Evolutionary conservation across 805 yeast genomes (phyloP).

Genomic region (Candida sanyiensis): DNA sequence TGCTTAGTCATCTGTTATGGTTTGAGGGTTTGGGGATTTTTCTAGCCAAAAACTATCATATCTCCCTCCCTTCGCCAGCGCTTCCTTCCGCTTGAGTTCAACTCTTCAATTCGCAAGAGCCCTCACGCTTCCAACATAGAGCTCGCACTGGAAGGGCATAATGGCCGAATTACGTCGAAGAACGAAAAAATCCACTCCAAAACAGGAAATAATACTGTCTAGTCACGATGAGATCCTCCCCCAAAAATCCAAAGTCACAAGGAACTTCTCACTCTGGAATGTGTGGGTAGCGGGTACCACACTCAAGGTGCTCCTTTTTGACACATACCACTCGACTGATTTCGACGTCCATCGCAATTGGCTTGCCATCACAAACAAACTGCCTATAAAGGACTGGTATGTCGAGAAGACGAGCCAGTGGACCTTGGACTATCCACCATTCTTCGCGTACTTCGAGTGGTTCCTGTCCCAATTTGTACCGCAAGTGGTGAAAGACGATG

Average conservation of each 20-base stretch:
- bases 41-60: too few species aligned
- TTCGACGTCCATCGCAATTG: constrained; percentile 97
- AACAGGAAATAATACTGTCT: too few species aligned
- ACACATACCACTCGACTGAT: constrained; percentile 90
- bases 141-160: too few species aligned
- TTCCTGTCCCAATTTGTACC: constrained; percentile 69
- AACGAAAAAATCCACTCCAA: too few species aligned
- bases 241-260: constrained; percentile 1
- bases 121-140: too few species aligned
- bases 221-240: background rate
- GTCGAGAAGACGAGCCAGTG: constrained; percentile 72
- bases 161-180: constrained; percentile 17
- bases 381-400: constrained; percentile 83
- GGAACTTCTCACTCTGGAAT: constrained; percentile 52
- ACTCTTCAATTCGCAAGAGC: too few species aligned
- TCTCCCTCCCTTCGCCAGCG: too few species aligned
- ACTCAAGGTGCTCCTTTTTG: constrained; percentile 57
- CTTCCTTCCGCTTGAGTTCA: too few species aligned
- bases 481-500: constrained; percentile 53
- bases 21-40: too few species aligned
- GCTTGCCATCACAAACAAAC: constrained; percentile 79
- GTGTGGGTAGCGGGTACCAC: constrained; percentile 60
- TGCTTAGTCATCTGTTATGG: constrained; percentile 1
- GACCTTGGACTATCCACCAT: constrained; percentile 97
- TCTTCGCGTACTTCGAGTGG: constrained; percentile 95